phyloP scores from a whole-genome alignment of 2,329 filamentous ascomycete genomes.

The Trichoderma arundinaceum region DNA sequence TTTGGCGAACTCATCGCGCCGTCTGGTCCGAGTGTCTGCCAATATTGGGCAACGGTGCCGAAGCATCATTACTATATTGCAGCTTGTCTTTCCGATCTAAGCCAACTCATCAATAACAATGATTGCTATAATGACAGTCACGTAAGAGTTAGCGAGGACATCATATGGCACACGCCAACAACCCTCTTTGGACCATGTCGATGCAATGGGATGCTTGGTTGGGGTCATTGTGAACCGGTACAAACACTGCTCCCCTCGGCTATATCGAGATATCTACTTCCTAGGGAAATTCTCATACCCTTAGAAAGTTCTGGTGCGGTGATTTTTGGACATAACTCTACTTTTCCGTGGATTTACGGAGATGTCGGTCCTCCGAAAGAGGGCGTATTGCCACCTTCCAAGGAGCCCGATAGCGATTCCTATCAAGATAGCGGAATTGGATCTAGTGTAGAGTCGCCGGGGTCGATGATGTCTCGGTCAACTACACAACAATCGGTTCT shows the following conservation, averaged over 20 bases:
- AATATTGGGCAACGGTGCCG: slow-evolving; percentile 28
- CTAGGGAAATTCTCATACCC: not conserved
- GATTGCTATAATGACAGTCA: not conserved
- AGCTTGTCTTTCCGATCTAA: slow-evolving; percentile 23
- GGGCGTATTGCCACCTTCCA: not conserved
- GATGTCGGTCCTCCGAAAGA: slow-evolving; percentile 12
- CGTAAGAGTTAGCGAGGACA: not conserved
- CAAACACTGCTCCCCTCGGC: not conserved
- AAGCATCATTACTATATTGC: slow-evolving; percentile 29
- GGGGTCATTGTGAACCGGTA: slow-evolving; percentile 1
- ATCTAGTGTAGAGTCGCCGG: not conserved
- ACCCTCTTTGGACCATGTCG: not conserved
- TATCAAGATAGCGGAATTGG: not conserved
- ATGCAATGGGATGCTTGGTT: not conserved
- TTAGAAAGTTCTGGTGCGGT: slow-evolving; percentile 8
- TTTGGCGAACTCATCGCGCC: slow-evolving; percentile 37
- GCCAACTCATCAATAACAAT: not conserved
- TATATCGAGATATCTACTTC: not conserved
- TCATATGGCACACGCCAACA: slow-evolving; percentile 17
- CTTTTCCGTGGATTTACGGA: slow-evolving; percentile 6
- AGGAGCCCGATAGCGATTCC: not conserved
- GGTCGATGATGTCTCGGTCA: not conserved
- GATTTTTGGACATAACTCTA: slow-evolving; percentile 26
- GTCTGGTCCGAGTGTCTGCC: not conserved
- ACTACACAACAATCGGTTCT: no score